Base-by-base conservation (phyloP, 139 green algal genomes). In the Coelastrella sp. region DNA sequence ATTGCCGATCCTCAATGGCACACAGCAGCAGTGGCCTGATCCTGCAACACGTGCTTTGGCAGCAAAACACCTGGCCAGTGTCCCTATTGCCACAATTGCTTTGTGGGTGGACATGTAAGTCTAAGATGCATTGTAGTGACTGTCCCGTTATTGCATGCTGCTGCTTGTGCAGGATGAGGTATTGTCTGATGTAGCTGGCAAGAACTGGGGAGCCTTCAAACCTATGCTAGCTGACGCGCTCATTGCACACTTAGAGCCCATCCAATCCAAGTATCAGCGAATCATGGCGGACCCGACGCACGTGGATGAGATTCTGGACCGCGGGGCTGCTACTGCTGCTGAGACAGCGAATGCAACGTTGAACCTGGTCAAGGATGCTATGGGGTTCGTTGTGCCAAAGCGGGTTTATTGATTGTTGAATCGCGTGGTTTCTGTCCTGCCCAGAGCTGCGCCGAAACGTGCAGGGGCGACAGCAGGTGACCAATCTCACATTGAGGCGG, bases 191-290 rank as follows among this genome's bases (percentile, higher is more conserved):
- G 93, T 96, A 7, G 90, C 73, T 2, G 20, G 64, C 77, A 94
- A 99, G 94, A 93, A 94, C 6, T 99, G 98, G 98, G 97, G 98
- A 19, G 90, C 96, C n/a, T 99, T 99, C 95, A 99, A 99, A 92
- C 97, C 97, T 8, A 47, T 90, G 85, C 96, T 99, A 47, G 94
- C 97, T 7, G 98, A 99, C n/a, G 98, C 97, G 0, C 65, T 99
- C 8, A 93, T 99, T 19, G 97, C 95, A 64, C 97, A 99, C 92
- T 90, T 99, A 80, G 79, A 93, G 54, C 98, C 98, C 58, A 97
- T 99, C 77, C 98, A 99, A 90, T 59, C 82, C 19, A 91, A 86
- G 78, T 96, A 94, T 83, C 88, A 22, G 3, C 90, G 94, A 32
- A 89, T 96, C 11, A 91, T 95, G 83, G 32, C 68, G 2, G 95